Percentiles rank a stretch among this genome's conserved stretches.
phyloP scores from a whole-genome alignment of 2,329 filamentous ascomycete species.

The Sordariomycetes sp. region DNA sequence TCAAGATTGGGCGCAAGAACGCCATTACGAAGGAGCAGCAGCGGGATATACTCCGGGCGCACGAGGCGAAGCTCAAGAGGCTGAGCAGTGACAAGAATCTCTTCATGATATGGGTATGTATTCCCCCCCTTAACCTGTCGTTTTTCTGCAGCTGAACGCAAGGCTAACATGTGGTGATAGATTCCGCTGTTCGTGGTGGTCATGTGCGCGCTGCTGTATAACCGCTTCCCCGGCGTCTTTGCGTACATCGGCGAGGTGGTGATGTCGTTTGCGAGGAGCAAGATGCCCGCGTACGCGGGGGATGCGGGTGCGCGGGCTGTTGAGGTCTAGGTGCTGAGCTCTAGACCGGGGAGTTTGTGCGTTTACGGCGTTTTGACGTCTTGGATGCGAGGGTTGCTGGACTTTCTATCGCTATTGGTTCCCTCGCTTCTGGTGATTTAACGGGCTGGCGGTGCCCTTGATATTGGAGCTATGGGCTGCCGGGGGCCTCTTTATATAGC shows the following conservation, averaged over 20 bases:
- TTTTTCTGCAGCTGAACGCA: background rate
- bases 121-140: no score
- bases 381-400: no score
- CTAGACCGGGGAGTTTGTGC: no score
- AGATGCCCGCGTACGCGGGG: background rate
- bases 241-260: background rate
- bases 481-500: no score
- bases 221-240: conserved; percentile 1
- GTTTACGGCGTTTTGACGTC: no score
- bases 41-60: conserved; percentile 46
- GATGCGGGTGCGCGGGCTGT: background rate
- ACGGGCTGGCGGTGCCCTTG: no score
- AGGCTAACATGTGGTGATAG: conserved; percentile 10
- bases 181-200: conserved; percentile 27
- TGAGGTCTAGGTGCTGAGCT: background rate
- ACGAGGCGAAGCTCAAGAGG: conserved; percentile 49
- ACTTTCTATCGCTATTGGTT: no score
- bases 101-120: conserved; percentile 54
- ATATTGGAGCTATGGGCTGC: no score
- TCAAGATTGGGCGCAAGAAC: conserved; percentile 50
- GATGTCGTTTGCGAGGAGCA: background rate
- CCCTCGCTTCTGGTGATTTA: no score
- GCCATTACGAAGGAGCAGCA: conserved; percentile 53
- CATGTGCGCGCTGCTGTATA: conserved; percentile 22
- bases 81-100: conserved; percentile 51